phyloP scores from a whole-genome alignment of 2,329 filamentous ascomycete genomes.

The Neoarthrinium moseri region DNA sequence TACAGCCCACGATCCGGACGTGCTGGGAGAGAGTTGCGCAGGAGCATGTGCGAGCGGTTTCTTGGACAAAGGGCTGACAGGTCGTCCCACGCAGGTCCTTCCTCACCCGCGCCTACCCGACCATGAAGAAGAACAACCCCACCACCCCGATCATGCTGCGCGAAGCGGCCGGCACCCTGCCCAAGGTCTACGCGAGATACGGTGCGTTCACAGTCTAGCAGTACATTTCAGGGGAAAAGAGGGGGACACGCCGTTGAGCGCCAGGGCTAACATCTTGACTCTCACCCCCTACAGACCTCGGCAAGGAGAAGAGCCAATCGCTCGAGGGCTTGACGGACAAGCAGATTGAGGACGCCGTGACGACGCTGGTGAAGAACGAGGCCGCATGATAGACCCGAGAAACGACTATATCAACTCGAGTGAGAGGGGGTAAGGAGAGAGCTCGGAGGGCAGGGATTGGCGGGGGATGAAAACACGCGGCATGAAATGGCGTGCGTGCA shows the following conservation, averaged over 20 bases:
- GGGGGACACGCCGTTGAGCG: neutral
- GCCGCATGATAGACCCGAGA: conserved; percentile 15
- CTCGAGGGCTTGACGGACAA: conserved; percentile 59
- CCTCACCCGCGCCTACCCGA: conserved; percentile 86
- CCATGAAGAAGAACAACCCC: conserved; percentile 99
- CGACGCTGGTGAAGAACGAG: conserved; percentile 49
- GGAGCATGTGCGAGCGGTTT: too few relatives aligned
- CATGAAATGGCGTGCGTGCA: too few relatives aligned
- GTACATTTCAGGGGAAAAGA: neutral
- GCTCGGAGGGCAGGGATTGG: too few relatives aligned
- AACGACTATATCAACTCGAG: too few relatives aligned
- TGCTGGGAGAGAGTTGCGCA: too few relatives aligned
- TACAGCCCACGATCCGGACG: too few relatives aligned
- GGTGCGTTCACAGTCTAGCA: conserved; percentile 52
- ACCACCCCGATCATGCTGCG: conserved; percentile 90
- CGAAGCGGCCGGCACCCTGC: conserved; percentile 81
- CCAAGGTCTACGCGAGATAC: conserved; percentile 89
- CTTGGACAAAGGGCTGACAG: too few relatives aligned
- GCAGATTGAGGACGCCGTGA: conserved; percentile 59
- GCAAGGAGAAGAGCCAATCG: conserved; percentile 55
- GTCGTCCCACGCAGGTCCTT: conserved; percentile 74
- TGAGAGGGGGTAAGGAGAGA: too few relatives aligned
- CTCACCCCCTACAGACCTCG: conserved; percentile 41
- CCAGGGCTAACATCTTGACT: conserved; percentile 15
- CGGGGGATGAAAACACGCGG: too few relatives aligned